These are phyloP conservation scores for Cyberlindnera mississippiensis DNA, from an alignment of 805 yeast species.

Conservation along the genomic window DNA sequence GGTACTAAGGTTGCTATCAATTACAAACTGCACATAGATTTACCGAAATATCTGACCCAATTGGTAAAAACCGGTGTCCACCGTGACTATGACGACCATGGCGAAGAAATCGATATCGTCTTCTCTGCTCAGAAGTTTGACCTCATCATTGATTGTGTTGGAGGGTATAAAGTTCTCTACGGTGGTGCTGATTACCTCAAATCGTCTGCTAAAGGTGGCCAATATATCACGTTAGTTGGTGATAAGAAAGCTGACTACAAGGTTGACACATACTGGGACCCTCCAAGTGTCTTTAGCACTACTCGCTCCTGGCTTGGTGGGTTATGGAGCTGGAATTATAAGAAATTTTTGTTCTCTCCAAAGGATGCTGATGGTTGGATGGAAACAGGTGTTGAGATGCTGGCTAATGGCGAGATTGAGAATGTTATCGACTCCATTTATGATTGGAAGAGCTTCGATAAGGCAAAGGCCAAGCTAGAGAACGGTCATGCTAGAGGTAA, in stretches of 20 bases:
- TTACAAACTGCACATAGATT: conserved; percentile 34
- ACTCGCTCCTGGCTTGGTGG: conserved; percentile 35
- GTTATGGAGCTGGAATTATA: conserved; percentile 35
- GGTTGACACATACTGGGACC: conserved; percentile 34
- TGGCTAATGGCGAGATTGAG: conserved; percentile 43
- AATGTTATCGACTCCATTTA: conserved; percentile 53
- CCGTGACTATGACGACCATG: conserved; percentile 28
- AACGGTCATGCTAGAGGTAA: conserved; percentile 63
- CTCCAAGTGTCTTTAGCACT: conserved; percentile 29
- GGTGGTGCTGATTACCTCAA: conserved; percentile 39
- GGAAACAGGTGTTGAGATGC: conserved; percentile 38
- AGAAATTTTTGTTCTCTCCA: conserved; percentile 33
- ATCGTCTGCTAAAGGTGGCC: conserved; percentile 40
- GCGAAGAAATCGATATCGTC: conserved; percentile 24
- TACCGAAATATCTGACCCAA: conserved; percentile 19
- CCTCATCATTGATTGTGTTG: conserved; percentile 65
- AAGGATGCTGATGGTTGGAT: conserved; percentile 33
- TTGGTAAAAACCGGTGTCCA: conserved; percentile 30
- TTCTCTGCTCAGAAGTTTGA: conserved; percentile 43
- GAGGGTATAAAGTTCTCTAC: conserved; percentile 49
- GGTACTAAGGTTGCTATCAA: conserved; percentile 57
- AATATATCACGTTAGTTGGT: conserved; percentile 61
- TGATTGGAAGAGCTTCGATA: conserved; percentile 48
- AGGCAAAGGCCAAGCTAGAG: conserved; percentile 51
- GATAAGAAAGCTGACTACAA: conserved; percentile 44